Conservation (phyloP, 1,139 yeast species). For the Torulaspora globosa region DNA sequence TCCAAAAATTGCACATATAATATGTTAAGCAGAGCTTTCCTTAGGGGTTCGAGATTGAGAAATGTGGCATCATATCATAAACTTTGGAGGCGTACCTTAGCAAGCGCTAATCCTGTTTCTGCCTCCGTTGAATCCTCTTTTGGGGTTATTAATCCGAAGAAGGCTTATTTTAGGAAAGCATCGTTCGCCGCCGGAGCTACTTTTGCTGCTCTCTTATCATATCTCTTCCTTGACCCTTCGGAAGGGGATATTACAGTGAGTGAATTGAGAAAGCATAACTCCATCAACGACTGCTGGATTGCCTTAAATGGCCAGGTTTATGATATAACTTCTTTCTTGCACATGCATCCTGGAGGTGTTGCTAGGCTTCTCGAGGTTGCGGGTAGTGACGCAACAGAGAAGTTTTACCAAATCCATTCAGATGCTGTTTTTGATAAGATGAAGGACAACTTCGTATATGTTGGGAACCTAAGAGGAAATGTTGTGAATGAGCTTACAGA, state of each 20-base stretch:
- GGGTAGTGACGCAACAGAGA: conserved; percentile 86
- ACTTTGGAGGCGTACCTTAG: neutral
- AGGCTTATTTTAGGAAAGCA: conserved; percentile 1
- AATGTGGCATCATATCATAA: neutral
- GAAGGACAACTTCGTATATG: conserved; percentile 8
- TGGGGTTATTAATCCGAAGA: neutral
- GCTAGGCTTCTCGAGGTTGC: conserved; percentile 70
- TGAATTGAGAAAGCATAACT: conserved; percentile 56
- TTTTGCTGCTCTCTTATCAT: conserved; percentile 9
- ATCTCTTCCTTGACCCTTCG: conserved; percentile 1
- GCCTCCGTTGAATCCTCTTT: neutral
- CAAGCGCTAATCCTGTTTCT: neutral
- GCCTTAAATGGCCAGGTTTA: conserved; percentile 78
- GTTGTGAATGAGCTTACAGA: conserved; percentile 46
- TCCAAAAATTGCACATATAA: neutral
- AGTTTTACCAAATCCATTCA: conserved; percentile 84
- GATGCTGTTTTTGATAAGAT: conserved; percentile 60
- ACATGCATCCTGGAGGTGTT: conserved; percentile 86
- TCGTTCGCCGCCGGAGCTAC: conserved; percentile 10
- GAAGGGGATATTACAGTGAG: conserved; percentile 14
- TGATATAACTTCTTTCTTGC: conserved; percentile 72
- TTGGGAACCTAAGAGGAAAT: conserved; percentile 11
- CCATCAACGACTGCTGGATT: conserved; percentile 79
- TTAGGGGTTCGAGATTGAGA: neutral
- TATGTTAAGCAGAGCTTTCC: neutral